Evolutionary conservation across 768 basidiomycete species (phyloP).

Genomic region (Termitomyces eurrhizus): DNA sequence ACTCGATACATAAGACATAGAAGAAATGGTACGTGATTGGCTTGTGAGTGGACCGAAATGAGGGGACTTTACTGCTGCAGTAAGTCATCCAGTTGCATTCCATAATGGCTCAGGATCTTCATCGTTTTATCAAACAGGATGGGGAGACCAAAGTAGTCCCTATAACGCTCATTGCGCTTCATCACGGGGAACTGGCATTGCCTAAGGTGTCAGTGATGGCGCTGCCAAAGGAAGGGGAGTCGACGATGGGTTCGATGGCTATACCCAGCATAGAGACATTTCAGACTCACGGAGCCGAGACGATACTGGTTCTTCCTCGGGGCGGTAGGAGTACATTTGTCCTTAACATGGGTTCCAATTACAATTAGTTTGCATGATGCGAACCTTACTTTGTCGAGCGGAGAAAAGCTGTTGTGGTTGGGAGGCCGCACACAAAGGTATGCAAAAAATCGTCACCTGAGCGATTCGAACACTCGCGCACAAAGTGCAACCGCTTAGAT

Average conservation of each 20-base stretch:
- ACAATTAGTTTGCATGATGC: not conserved
- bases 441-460: slow-evolving; percentile 40
- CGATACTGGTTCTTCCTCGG: slow-evolving; percentile 75
- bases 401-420: not conserved
- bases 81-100: slow-evolving; percentile 26
- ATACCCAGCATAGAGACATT: slow-evolving; percentile 74
- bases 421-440: too few species aligned
- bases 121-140: slow-evolving; percentile 41
- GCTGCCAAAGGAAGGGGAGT: slow-evolving; percentile 46
- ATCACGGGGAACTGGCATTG: slow-evolving; percentile 74
- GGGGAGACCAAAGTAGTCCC: slow-evolving; percentile 53
- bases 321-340: slow-evolving; percentile 81
- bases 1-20: slow-evolving; percentile 63
- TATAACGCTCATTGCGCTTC: slow-evolving; percentile 81
- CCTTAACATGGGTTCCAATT: slow-evolving; percentile 60
- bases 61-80: slow-evolving; percentile 75
- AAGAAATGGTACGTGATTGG: slow-evolving; percentile 83
- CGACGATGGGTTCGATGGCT: slow-evolving; percentile 54
- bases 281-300: slow-evolving; percentile 82
- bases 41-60: slow-evolving; percentile 85
- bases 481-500: slow-evolving; percentile 47
- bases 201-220: slow-evolving; percentile 70
- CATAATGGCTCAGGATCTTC: not conserved
- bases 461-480: slow-evolving; percentile 53
- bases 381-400: too few species aligned